Evolutionary conservation across 345 rosid species (phyloP).

Genomic region (Clarkia xantiana): DNA sequence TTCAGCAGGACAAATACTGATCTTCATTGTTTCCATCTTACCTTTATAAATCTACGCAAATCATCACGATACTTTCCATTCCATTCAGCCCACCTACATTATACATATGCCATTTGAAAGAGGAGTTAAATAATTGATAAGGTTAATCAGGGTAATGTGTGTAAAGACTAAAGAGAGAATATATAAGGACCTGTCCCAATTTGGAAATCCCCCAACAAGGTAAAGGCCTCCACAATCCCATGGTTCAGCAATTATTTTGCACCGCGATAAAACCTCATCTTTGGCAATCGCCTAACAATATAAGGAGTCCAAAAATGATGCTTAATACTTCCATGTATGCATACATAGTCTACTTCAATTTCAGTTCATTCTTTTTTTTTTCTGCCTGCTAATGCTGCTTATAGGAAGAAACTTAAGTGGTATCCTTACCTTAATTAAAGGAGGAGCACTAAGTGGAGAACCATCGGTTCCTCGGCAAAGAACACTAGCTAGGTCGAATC

Average conservation of each 20-base stretch:
- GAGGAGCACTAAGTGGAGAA: conserved; percentile 74
- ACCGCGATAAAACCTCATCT: conserved; percentile 64
- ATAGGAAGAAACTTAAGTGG: too few species aligned
- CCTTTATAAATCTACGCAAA: conserved; percentile 76
- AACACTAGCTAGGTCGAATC: conserved; percentile 91
- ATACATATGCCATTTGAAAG: conserved; percentile 4
- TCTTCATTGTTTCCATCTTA: conserved; percentile 9
- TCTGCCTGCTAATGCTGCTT: too few species aligned
- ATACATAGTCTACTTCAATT: too few species aligned
- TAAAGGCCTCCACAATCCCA: conserved; percentile 98
- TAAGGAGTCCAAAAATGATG: not conserved
- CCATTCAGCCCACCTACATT: conserved; percentile 95
- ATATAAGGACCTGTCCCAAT: conserved; percentile 69
- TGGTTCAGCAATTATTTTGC: conserved; percentile 90
- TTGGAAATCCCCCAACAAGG: conserved; percentile 88
- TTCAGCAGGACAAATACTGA: not conserved
- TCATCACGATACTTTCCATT: conserved; percentile 94
- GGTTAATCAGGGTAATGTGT: too few species aligned
- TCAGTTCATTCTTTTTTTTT: too few species aligned
- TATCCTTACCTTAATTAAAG: conserved; percentile 44
- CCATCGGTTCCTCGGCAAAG: conserved; percentile 92
- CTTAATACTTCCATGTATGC: too few species aligned
- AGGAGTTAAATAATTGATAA: not conserved
- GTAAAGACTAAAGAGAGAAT: not conserved
- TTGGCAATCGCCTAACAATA: conserved; percentile 67